phyloP scores from a whole-genome alignment of 352 stramenopile genomes.

The Phytophthora litchii region DNA sequence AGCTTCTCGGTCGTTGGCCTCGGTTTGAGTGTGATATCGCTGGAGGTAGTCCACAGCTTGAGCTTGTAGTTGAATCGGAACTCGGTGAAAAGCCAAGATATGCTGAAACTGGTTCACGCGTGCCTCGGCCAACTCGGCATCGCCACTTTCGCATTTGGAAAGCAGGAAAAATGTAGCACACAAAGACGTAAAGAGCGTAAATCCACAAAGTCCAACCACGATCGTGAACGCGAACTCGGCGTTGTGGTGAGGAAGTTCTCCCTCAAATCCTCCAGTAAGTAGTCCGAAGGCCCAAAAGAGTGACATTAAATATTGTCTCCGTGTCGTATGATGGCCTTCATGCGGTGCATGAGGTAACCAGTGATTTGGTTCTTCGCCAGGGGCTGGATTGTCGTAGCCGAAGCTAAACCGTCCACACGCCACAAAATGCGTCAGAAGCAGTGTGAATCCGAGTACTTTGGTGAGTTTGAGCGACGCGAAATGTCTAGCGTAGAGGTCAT shows the following conservation, averaged over 20 bases:
- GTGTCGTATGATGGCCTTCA: constrained; percentile 12
- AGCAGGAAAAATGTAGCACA: constrained; percentile 80
- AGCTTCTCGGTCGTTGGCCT: constrained; percentile 67
- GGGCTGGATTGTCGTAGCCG: constrained; percentile 37
- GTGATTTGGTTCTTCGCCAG: constrained; percentile 38
- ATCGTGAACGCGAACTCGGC: constrained; percentile 71
- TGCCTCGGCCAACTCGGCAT: constrained; percentile 59
- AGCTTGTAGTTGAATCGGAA: constrained; percentile 50
- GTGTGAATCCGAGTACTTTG: constrained; percentile 57
- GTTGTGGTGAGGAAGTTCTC: constrained; percentile 55
- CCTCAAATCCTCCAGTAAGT: constrained; percentile 62
- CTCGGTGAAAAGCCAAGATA: constrained; percentile 66
- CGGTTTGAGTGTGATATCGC: constrained; percentile 64
- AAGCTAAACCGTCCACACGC: constrained; percentile 61
- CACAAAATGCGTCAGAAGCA: constrained; percentile 59
- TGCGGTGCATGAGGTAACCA: constrained; percentile 50
- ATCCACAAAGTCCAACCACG: constrained; percentile 56
- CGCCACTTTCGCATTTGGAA: constrained; percentile 69
- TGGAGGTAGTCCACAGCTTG: constrained; percentile 74
- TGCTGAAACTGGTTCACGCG: constrained; percentile 75
- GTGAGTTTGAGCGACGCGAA: constrained; percentile 63
- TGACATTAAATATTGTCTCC: constrained; percentile 55
- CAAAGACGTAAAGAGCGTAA: constrained; percentile 72
- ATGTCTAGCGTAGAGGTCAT: constrained; percentile 69
- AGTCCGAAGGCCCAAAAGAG: constrained; percentile 75